Evolutionary conservation across 2,329 filamentous ascomycete genomes (phyloP), one percentile per base, ranked within the genome.

Genomic region (Trematosphaeria pertusa): DNA sequence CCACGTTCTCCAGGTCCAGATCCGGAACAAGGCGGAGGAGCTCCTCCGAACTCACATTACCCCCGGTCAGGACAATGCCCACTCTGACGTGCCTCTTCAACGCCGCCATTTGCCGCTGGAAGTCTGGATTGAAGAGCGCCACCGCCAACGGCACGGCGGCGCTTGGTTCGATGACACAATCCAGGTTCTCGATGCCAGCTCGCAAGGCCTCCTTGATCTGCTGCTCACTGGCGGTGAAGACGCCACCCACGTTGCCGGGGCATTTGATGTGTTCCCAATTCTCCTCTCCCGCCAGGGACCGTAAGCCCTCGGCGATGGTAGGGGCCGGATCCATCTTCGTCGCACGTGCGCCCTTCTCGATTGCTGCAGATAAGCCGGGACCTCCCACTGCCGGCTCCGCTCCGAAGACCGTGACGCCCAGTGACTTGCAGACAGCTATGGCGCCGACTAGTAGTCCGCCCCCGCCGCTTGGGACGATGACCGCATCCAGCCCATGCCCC

Each of bases 381-480:
- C 50, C 50, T 18, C 50, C 50, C 6, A n/a, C 7, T 18, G 30
- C 28, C 4, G 50, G 50, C 28, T 54, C 50, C 5, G 43, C 39
- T 1, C 43, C 50, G 19, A 54, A 54, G 2, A 54, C 50, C 12
- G 17, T 18, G 14, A 51, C 28, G 17, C 43, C 44, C 3, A 5
- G 17, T 2, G 30, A 14, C 22, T 46, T 50, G 14, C 43, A 48
- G 1, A 31, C 47, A n/a, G 48, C 43, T 6, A 45, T 37, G 5
- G 48, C 43, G 14, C 50, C 50, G 17, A 44, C 44, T 5, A 54
- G 41, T n/a, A 54, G 36, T 17, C 50, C 50, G n/a, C 50, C 50
- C 4, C 47, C 48, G 4, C 50, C 50, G n/a, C 47, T 47, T 2
- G 50, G 50, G 2, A 48, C 43, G 19, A 54, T 42, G 26, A 54